Conservation (phyloP, 441 rosid species). For the Hura crepitans region DNA sequence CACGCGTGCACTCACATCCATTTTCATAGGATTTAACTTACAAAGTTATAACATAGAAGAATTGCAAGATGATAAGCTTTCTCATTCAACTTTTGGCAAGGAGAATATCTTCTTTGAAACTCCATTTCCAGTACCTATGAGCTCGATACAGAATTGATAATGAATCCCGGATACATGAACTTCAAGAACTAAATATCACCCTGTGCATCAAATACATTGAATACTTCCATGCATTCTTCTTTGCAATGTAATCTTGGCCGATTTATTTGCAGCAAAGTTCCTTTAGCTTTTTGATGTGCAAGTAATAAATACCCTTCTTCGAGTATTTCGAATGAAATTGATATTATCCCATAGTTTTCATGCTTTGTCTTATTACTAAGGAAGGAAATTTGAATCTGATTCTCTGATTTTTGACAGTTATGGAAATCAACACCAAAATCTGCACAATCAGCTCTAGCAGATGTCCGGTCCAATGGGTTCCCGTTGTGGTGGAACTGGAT, state of each 20-base stretch:
- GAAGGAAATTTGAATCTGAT: too few species aligned
- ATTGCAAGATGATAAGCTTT: background rate
- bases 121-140: background rate
- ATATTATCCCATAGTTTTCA: background rate
- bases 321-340: background rate
- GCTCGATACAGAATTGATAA: background rate
- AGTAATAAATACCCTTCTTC: background rate
- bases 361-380: too few species aligned
- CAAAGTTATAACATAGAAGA: background rate
- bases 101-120: background rate
- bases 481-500: conserved; percentile 96
- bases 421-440: conserved; percentile 65
- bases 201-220: background rate
- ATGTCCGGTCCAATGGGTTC: conserved; percentile 52
- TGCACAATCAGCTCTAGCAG: conserved; percentile 36
- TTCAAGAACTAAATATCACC: background rate
- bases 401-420: conserved; percentile 35
- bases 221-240: background rate
- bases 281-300: background rate
- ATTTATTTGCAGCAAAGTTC: background rate
- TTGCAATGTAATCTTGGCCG: background rate
- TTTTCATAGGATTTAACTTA: background rate
- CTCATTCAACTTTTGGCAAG: background rate
- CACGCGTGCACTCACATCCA: too few species aligned
- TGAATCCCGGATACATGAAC: background rate